Evolutionary conservation across 495 filamentous ascomycete species (phyloP).

Genomic region (Bacidia rubella): DNA sequence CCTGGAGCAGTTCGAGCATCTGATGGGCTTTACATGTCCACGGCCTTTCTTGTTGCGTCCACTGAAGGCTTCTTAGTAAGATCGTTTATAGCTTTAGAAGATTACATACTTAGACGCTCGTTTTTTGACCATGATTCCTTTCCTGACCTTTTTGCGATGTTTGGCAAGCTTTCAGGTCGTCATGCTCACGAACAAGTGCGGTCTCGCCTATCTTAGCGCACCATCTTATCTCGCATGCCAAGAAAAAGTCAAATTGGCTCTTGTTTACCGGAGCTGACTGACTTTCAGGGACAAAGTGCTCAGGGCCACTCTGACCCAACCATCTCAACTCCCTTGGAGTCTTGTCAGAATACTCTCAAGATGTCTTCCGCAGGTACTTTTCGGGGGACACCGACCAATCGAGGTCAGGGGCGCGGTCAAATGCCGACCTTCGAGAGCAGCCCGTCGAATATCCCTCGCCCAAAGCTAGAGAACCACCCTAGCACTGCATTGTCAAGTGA

Average conservation of each 20-base stretch:
- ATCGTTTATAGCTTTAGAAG: slow-evolving; percentile 1
- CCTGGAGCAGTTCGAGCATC: slow-evolving; percentile 99
- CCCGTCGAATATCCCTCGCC: slow-evolving; percentile 66
- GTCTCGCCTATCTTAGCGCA: slow-evolving; percentile 11
- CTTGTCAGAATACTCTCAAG: slow-evolving; percentile 9
- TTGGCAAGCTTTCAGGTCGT: neutral
- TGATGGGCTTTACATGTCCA: slow-evolving; percentile 98
- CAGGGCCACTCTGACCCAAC: too few relatives aligned
- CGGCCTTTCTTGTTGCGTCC: slow-evolving; percentile 99
- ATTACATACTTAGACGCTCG: slow-evolving; percentile 81
- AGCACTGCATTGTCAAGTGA: slow-evolving; percentile 47
- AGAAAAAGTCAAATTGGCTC: neutral
- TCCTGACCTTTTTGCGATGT: slow-evolving; percentile 20
- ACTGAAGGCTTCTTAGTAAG: slow-evolving; percentile 37
- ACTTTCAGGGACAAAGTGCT: neutral
- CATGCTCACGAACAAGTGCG: neutral
- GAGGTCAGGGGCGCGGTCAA: slow-evolving; percentile 44
- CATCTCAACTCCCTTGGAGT: too few relatives aligned
- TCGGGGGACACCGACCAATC: slow-evolving; percentile 45
- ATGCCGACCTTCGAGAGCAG: slow-evolving; percentile 55
- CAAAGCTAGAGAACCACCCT: slow-evolving; percentile 51
- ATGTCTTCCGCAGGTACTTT: slow-evolving; percentile 49
- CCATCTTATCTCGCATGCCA: slow-evolving; percentile 8
- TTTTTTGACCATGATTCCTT: slow-evolving; percentile 99
- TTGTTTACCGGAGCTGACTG: slow-evolving; percentile 3